These are phyloP conservation scores for Anacardium occidentale DNA, from an alignment of 345 rosid species.

Conservation along the genomic window DNA sequence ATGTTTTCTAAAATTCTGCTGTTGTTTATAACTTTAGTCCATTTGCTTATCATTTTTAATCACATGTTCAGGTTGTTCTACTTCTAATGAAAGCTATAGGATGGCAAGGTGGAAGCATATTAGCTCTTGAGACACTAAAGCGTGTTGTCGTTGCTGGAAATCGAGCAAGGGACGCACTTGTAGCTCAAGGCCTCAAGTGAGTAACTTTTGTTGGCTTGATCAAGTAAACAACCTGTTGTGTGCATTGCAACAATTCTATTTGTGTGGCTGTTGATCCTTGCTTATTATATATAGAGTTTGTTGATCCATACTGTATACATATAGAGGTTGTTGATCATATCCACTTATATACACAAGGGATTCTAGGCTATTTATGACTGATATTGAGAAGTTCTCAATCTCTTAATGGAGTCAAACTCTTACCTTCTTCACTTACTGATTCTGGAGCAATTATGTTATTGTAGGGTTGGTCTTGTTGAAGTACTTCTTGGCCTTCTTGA, in stretches of 20 bases:
- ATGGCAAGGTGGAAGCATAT: slow-evolving; percentile 99
- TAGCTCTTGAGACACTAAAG: slow-evolving; percentile 94
- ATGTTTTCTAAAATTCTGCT: slow-evolving; percentile 7
- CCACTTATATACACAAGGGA: no score
- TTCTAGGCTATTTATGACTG: no score
- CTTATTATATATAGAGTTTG: no score
- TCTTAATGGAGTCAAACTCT: not conserved
- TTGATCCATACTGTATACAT: no score
- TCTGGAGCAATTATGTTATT: slow-evolving; percentile 15
- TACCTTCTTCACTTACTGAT: slow-evolving; percentile 13
- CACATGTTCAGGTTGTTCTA: slow-evolving; percentile 76
- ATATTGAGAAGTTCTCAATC: not conserved
- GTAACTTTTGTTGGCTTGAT: not conserved
- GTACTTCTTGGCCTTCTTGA: slow-evolving; percentile 97
- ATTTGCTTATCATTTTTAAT: slow-evolving; percentile 23
- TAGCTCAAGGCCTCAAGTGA: slow-evolving; percentile 97
- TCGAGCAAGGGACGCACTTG: slow-evolving; percentile 97
- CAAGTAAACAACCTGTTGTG: not conserved
- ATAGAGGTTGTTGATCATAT: no score
- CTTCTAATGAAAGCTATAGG: slow-evolving; percentile 99
- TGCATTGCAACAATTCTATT: not conserved
- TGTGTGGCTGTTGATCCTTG: not conserved
- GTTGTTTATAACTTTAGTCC: slow-evolving; percentile 2
- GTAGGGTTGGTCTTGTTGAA: slow-evolving; percentile 92
- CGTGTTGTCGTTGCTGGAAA: slow-evolving; percentile 97